A percentile compares a stretch with the other conserved stretches of the same genome.
These are phyloP conservation scores for Austroboletus eburneus DNA, from an alignment of 768 basidiomycete genomes.

Conservation along the genomic window DNA sequence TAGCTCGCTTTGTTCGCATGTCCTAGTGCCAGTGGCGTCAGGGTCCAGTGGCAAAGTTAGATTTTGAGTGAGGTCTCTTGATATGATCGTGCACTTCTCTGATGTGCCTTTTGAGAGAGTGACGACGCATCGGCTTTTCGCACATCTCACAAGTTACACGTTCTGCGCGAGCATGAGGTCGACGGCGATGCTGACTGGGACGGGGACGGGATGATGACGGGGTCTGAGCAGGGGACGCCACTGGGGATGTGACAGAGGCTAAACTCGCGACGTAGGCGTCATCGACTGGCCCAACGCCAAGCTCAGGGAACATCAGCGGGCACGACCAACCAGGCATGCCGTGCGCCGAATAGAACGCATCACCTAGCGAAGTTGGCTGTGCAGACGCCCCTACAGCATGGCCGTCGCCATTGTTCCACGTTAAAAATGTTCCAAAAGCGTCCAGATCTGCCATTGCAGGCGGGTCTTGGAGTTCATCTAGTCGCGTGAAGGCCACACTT, in stretches of 20 bases:
- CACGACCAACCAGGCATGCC: background rate
- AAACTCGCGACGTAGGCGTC: background rate
- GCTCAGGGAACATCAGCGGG: background rate
- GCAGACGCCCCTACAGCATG: constrained; percentile 20
- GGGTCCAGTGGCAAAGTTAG: background rate
- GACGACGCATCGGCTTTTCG: constrained; percentile 10
- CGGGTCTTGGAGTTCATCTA: constrained; percentile 8
- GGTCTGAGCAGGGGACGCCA: constrained; percentile 4
- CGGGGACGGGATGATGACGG: constrained; percentile 2
- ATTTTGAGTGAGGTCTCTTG: constrained; percentile 11
- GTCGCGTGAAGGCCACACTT: background rate
- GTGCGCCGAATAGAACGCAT: background rate
- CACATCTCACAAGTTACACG: constrained; percentile 7
- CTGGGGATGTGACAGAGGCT: background rate
- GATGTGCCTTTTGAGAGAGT: constrained; percentile 17
- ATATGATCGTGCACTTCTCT: constrained; percentile 17
- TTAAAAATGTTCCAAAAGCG: background rate
- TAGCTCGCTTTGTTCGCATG: constrained; percentile 9
- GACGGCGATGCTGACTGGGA: background rate
- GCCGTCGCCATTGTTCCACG: background rate
- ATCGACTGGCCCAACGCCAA: background rate
- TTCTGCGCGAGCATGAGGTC: background rate
- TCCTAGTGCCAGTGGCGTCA: background rate
- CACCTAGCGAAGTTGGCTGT: constrained; percentile 1
- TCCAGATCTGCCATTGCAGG: constrained; percentile 1